These are phyloP conservation scores for Oldenlandia corymbosa DNA, from an alignment of 257 asterid genomes.

Conservation along the genomic window DNA sequence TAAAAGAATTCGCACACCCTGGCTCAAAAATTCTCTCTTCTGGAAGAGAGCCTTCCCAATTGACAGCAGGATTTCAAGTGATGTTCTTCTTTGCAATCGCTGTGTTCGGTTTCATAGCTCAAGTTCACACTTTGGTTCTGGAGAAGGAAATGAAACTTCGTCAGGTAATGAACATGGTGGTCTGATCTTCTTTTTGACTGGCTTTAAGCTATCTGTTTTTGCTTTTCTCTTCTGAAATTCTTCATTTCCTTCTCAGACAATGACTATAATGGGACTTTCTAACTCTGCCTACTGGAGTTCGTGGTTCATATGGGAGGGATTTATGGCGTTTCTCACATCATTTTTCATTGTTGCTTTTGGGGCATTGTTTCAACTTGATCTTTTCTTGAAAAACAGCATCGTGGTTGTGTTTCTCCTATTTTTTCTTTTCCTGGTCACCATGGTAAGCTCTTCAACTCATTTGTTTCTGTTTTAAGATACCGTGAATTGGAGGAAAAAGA, in stretches of 20 bases:
- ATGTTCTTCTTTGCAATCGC: conserved; percentile 26
- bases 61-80: not conserved
- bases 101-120: conserved; percentile 34
- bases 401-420: conserved; percentile 29
- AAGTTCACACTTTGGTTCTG: conserved; percentile 28
- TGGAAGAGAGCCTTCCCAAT: too few species aligned
- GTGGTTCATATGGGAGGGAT: conserved; percentile 37
- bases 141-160: conserved; percentile 52
- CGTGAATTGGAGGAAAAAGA: not conserved
- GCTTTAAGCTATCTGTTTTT: not conserved
- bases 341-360: conserved; percentile 33
- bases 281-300: conserved; percentile 44
- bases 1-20: conserved; percentile 39
- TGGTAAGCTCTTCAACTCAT: conserved; percentile 26
- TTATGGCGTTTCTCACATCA: conserved; percentile 31
- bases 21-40: not conserved
- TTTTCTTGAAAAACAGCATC: conserved; percentile 30
- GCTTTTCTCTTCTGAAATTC: not conserved
- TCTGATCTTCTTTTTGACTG: not conserved
- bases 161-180: conserved; percentile 23
- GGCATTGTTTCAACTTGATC: conserved; percentile 21
- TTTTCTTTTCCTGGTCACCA: conserved; percentile 33
- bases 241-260: conserved; percentile 25
- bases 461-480: not conserved
- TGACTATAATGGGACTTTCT: conserved; percentile 41